Percentiles rank a stretch among this genome's conserved stretches.
phyloP scores from a whole-genome alignment of 176 grass and related monocot species.

The Lolium perenne region DNA sequence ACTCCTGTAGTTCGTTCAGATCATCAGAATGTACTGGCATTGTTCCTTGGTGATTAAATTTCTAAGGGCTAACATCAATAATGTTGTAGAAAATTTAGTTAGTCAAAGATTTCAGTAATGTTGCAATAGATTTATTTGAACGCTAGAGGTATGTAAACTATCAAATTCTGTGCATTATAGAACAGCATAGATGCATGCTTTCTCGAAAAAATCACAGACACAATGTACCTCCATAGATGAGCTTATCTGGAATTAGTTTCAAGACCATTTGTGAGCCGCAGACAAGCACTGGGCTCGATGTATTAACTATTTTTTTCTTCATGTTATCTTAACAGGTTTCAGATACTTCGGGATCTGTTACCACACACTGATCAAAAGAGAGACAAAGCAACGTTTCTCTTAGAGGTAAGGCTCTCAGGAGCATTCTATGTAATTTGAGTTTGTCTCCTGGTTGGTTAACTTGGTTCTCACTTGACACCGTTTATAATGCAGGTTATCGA shows the following conservation, averaged over 20 bases:
- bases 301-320: constrained; percentile 15
- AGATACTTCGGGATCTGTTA: constrained; percentile 96
- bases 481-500: constrained; percentile 64
- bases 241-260: constrained; percentile 28
- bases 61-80: background rate
- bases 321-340: constrained; percentile 76
- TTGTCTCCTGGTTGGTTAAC: constrained; percentile 17
- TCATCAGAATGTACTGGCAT: background rate
- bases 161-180: background rate
- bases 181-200: background rate
- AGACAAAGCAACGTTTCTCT: constrained; percentile 96
- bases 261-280: background rate
- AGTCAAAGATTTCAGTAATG: background rate
- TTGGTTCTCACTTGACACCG: constrained; percentile 31
- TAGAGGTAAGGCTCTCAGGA: constrained; percentile 65
- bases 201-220: background rate
- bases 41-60: constrained; percentile 20
- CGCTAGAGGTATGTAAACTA: background rate
- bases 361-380: constrained; percentile 99
- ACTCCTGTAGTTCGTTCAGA: background rate
- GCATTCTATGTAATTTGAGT: background rate
- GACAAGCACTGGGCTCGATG: background rate
- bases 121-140: constrained; percentile 18
- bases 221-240: background rate
- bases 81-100: constrained; percentile 3